A percentile compares a stretch with the other conserved stretches of the same genome.
These are phyloP conservation scores for Tolypocladium ovalisporum DNA, from an alignment of 2,329 filamentous ascomycete genomes.

Conservation along the genomic window DNA sequence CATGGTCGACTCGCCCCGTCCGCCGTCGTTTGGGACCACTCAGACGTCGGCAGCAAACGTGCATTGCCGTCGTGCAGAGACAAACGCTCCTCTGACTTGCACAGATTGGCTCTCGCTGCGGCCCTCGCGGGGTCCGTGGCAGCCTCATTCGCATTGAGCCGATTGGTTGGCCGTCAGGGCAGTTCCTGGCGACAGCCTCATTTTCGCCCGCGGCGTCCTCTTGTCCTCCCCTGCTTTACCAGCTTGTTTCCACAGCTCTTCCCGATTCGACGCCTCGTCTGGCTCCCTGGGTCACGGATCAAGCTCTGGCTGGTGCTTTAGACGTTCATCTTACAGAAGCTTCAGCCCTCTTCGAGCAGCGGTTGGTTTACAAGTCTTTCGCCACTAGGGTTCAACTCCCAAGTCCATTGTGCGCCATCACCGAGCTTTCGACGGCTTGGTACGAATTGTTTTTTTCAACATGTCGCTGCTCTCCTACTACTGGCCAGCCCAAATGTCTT, in stretches of 20 bases:
- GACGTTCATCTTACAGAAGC: background rate
- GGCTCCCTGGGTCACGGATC: background rate
- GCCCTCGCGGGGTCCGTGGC: background rate
- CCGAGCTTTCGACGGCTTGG: background rate
- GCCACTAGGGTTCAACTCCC: background rate
- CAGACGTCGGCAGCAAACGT: background rate
- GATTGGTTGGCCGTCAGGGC: background rate
- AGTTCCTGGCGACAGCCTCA: background rate
- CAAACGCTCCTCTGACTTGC: background rate
- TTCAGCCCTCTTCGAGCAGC: background rate
- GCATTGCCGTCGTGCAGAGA: background rate
- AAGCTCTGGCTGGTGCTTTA: background rate
- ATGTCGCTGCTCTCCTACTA: background rate
- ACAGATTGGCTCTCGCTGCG: background rate
- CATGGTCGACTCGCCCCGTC: background rate
- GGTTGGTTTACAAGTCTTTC: background rate
- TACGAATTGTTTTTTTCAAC: background rate
- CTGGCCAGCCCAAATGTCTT: background rate
- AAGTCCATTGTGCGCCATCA: background rate
- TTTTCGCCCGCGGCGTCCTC: background rate
- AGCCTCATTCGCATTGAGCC: background rate
- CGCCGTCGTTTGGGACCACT: background rate
- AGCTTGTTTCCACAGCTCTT: background rate
- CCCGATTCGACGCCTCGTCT: background rate
- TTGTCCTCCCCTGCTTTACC: background rate